These are phyloP conservation scores for Emmonsiellopsis sp. DNA, from an alignment of 2,329 filamentous ascomycete genomes.

Conservation along the genomic window DNA sequence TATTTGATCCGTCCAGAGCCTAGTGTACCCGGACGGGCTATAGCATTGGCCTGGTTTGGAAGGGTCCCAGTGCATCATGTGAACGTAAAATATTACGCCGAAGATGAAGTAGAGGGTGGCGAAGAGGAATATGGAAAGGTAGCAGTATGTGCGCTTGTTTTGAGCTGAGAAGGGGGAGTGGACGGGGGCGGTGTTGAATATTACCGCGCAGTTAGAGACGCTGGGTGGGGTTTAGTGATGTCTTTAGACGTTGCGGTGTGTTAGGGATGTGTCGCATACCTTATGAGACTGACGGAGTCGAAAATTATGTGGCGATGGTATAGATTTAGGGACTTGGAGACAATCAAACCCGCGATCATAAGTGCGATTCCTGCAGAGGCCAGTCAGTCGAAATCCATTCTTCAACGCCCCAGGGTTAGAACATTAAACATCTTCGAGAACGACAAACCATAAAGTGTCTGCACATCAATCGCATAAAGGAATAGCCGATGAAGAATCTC, in stretches of 20 bases:
- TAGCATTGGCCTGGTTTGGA: not conserved
- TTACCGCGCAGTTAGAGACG: not conserved
- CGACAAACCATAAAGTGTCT: not conserved
- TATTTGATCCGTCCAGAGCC: too few species aligned
- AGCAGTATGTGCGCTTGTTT: not conserved
- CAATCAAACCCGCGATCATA: not conserved
- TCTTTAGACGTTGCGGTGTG: too few species aligned
- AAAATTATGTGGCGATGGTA: not conserved
- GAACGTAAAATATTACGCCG: not conserved
- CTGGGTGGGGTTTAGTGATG: not conserved
- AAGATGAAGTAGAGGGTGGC: not conserved
- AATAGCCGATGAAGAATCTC: not conserved
- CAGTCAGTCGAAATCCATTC: too few species aligned
- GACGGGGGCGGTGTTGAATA: not conserved
- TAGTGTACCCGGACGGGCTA: not conserved
- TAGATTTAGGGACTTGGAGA: not conserved
- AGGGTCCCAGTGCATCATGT: not conserved
- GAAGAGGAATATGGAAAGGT: not conserved
- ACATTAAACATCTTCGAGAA: too few species aligned
- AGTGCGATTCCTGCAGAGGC: not conserved
- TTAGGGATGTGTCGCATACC: not conserved
- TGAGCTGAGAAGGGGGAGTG: not conserved
- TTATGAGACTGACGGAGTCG: not conserved
- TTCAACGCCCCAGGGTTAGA: too few species aligned
- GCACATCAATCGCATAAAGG: not conserved